Percentiles rank a stretch among this genome's conserved stretches.
phyloP scores from a whole-genome alignment of 179 eudicot species.

The Kewa caespitosa region DNA sequence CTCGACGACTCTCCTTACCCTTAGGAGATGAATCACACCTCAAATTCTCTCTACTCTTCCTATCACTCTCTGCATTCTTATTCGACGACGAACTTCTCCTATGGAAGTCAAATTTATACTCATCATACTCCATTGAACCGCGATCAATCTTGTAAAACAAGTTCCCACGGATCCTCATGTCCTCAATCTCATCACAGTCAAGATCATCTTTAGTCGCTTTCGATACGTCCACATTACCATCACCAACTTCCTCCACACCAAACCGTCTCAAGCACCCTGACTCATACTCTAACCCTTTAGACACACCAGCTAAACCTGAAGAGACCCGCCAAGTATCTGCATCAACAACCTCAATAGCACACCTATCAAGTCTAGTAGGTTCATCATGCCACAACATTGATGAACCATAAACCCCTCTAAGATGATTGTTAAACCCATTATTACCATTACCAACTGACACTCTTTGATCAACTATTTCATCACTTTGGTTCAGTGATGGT shows the following conservation, averaged over 20 bases:
- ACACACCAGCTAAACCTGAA: conserved; percentile 47
- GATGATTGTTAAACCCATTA: conserved; percentile 16
- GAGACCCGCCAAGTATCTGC: conserved; percentile 65
- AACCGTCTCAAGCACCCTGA: conserved; percentile 12
- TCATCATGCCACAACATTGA: conserved; percentile 30
- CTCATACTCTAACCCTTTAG: conserved; percentile 31
- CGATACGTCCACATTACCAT: conserved; percentile 23
- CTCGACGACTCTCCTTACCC: conserved; percentile 22
- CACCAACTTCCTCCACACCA: conserved; percentile 23
- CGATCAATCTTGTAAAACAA: conserved; percentile 81
- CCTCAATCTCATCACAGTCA: conserved; percentile 77
- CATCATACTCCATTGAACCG: conserved; percentile 74
- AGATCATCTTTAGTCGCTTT: conserved; percentile 27
- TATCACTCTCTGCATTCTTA: conserved; percentile 27
- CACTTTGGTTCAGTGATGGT: conserved; percentile 6
- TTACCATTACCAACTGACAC: conserved; percentile 5
- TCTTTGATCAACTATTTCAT: conserved; percentile 16
- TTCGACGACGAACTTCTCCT: conserved; percentile 42
- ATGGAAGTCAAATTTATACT: conserved; percentile 71
- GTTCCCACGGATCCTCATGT: conserved; percentile 66
- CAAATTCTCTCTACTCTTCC: conserved; percentile 23
- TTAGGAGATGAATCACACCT: conserved; percentile 10
- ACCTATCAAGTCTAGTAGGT: conserved; percentile 31
- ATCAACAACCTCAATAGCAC: conserved; percentile 59
- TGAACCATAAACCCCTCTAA: conserved; percentile 27